A percentile compares a stretch with the other conserved stretches of the same genome.
Conservation (phyloP, 2,329 filamentous ascomycete genomes). For the Microascus cirrosus region DNA sequence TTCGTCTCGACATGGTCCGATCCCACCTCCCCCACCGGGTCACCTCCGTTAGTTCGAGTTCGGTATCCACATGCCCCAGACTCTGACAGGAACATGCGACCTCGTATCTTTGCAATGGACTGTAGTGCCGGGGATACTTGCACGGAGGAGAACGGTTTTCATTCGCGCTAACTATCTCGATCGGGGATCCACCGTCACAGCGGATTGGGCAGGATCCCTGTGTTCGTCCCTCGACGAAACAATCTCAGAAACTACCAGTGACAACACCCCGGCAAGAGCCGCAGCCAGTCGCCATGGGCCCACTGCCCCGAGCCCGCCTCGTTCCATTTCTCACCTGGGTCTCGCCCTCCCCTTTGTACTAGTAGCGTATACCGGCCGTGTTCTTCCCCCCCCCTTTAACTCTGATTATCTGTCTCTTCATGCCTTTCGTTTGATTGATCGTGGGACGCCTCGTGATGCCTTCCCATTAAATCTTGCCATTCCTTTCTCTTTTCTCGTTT, state of each 20-base stretch:
- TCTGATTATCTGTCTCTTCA: background rate
- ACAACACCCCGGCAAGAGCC: background rate
- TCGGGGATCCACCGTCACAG: background rate
- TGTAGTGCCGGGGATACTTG: background rate
- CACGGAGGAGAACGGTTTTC: background rate
- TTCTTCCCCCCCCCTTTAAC: background rate
- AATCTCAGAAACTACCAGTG: background rate
- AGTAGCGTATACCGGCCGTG: background rate
- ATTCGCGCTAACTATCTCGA: background rate
- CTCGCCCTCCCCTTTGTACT: background rate
- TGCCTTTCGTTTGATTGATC: constrained; percentile 9
- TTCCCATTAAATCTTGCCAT: constrained; percentile 2
- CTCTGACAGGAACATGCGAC: background rate
- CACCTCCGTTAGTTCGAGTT: background rate
- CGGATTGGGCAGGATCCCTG: background rate
- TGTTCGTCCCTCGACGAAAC: background rate
- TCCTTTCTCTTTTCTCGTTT: constrained; percentile 3
- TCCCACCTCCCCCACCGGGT: background rate
- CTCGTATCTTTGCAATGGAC: background rate
- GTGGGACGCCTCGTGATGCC: constrained; percentile 5
- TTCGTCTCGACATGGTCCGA: background rate
- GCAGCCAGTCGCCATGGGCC: background rate
- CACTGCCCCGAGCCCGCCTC: background rate
- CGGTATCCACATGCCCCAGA: background rate
- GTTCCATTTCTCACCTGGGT: background rate